These are phyloP conservation scores for Alternaria rosae DNA, from an alignment of 2,329 filamentous ascomycete genomes.

Conservation along the genomic window DNA sequence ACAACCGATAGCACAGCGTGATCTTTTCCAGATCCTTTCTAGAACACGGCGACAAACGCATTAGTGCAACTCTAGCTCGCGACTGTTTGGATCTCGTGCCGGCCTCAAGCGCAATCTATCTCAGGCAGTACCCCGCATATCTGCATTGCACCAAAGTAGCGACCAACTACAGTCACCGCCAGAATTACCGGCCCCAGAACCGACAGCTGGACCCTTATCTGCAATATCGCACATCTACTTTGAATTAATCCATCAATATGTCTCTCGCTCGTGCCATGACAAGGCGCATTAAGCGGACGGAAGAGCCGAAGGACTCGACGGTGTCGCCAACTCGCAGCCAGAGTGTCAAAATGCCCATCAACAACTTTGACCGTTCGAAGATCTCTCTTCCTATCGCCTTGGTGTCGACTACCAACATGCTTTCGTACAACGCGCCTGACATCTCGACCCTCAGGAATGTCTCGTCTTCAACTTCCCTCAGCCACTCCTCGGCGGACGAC, in stretches of 20 bases:
- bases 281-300: slow-evolving; percentile 67
- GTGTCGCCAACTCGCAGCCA: slow-evolving; percentile 49
- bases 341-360: slow-evolving; percentile 55
- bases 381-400: slow-evolving; percentile 90
- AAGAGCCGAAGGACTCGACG: slow-evolving; percentile 38
- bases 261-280: slow-evolving; percentile 76
- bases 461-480: slow-evolving; percentile 62
- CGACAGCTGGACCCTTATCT: slow-evolving; percentile 33
- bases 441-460: slow-evolving; percentile 58
- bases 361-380: slow-evolving; percentile 67
- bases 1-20: slow-evolving; percentile 32
- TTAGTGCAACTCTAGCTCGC: slow-evolving; percentile 24
- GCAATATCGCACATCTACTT: slow-evolving; percentile 35
- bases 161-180: slow-evolving; percentile 30
- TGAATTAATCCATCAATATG: slow-evolving; percentile 52
- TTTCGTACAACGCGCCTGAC: slow-evolving; percentile 93
- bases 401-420: slow-evolving; percentile 93
- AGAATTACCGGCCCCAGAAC: slow-evolving; percentile 43
- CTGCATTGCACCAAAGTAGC: slow-evolving; percentile 34
- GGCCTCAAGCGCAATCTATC: slow-evolving; percentile 43
- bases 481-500: slow-evolving; percentile 70
- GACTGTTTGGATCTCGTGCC: slow-evolving; percentile 31
- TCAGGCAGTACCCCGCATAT: slow-evolving; percentile 45
- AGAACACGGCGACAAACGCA: slow-evolving; percentile 29
- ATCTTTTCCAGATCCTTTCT: slow-evolving; percentile 31